phyloP scores from a whole-genome alignment of 2,329 filamentous ascomycete genomes.

The Botrytis hyacinthi region DNA sequence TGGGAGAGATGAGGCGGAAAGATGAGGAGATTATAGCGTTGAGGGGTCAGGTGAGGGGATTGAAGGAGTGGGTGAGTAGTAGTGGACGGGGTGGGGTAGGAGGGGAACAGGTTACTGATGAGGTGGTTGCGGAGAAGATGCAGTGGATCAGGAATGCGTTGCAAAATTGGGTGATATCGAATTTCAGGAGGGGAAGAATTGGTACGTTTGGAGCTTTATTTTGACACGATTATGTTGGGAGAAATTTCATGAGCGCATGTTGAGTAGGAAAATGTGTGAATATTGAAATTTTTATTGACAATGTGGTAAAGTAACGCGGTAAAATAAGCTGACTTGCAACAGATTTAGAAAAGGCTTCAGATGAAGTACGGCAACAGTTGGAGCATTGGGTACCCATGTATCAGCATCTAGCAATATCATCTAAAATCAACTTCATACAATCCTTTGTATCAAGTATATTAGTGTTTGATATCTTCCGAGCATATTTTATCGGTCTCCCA shows the following conservation, averaged over 20 bases:
- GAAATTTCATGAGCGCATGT: not conserved
- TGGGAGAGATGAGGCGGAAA: conserved; percentile 47
- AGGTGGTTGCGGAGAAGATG: conserved; percentile 63
- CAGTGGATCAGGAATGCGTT: conserved; percentile 62
- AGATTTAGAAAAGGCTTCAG: conserved; percentile 48
- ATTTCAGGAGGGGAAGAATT: conserved; percentile 63
- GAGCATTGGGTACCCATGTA: conserved; percentile 56
- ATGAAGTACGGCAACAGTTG: conserved; percentile 46
- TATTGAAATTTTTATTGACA: not conserved
- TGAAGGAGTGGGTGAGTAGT: conserved; percentile 71
- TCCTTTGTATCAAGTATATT: conserved; percentile 59
- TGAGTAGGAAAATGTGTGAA: not conserved
- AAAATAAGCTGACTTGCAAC: conserved; percentile 1
- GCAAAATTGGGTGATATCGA: conserved; percentile 72
- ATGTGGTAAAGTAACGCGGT: not conserved
- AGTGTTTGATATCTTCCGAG: conserved; percentile 59
- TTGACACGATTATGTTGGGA: not conserved
- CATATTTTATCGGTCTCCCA: conserved; percentile 63
- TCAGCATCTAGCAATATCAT: conserved; percentile 50
- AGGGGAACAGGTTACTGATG: conserved; percentile 62
- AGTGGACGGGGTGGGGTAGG: conserved; percentile 51
- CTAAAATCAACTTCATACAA: conserved; percentile 62
- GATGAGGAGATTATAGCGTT: conserved; percentile 57
- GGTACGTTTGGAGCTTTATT: conserved; percentile 31
- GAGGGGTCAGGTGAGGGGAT: conserved; percentile 59